phyloP scores from a whole-genome alignment of 1,284 basidiomycete genomes.

The Athelia sp. region DNA sequence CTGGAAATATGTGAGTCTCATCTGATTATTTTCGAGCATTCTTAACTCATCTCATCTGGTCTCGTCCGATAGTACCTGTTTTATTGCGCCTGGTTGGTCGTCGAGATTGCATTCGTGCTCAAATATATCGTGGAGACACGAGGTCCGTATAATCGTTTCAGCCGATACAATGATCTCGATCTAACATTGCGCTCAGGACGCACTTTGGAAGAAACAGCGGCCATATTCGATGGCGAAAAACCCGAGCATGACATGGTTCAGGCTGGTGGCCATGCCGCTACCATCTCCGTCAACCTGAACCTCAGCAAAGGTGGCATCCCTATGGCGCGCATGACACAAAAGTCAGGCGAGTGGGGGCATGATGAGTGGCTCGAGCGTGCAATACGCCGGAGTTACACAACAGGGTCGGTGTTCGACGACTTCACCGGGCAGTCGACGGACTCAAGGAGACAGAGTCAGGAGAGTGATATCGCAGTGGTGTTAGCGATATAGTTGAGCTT shows the following conservation, averaged over 20 bases:
- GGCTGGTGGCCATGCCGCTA: slow-evolving; percentile 47
- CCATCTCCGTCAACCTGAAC: slow-evolving; percentile 23
- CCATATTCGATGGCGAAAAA: slow-evolving; percentile 56
- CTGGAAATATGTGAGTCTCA: slow-evolving; percentile 39
- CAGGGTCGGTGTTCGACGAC: no score
- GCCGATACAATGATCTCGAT: neutral
- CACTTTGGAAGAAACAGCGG: slow-evolving; percentile 64
- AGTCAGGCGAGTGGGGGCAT: no score
- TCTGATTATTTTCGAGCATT: no score
- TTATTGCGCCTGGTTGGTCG: slow-evolving; percentile 35
- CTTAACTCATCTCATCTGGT: no score
- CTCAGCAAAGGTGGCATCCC: no score
- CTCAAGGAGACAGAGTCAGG: no score
- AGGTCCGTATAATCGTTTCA: neutral
- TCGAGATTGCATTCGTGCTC: slow-evolving; percentile 33
- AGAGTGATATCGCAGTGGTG: no score
- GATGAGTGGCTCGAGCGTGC: no score
- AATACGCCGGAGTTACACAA: no score
- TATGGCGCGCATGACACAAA: no score
- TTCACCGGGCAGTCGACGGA: no score
- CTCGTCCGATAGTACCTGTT: slow-evolving; percentile 35
- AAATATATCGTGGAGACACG: slow-evolving; percentile 34
- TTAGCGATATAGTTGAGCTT: no score
- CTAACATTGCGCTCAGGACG: slow-evolving; percentile 31
- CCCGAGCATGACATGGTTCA: slow-evolving; percentile 37